Evolutionary conservation across 371 early-diverging fungal genomes (phyloP).

Genomic region (Batkoa obscura): DNA sequence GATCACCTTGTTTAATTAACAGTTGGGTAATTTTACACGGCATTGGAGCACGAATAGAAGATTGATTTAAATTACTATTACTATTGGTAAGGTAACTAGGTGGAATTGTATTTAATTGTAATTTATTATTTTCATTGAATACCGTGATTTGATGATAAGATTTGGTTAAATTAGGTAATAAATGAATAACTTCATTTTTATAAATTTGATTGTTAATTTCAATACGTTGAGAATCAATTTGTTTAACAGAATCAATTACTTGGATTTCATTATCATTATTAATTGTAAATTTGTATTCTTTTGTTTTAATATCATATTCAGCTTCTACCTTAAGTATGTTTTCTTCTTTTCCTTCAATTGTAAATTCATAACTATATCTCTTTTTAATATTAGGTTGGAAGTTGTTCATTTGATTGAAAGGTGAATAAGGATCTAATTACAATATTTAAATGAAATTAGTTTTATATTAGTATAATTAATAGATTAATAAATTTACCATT

Average conservation of each 20-base stretch:
- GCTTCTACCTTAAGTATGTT: conserved; percentile 13
- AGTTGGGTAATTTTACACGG: conserved; percentile 89
- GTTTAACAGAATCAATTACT: background rate
- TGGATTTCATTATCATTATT: background rate
- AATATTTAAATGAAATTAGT: no score
- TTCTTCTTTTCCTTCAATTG: conserved; percentile 15
- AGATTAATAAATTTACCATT: no score
- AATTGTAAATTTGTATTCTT: background rate
- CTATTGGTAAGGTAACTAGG: no score
- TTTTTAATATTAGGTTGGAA: conserved; percentile 27
- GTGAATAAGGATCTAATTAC: conserved; percentile 19
- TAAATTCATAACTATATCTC: conserved; percentile 17
- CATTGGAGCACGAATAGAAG: conserved; percentile 70
- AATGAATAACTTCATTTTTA: no score
- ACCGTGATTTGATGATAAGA: no score
- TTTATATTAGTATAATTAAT: no score
- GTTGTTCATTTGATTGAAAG: conserved; percentile 30
- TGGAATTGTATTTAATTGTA: no score
- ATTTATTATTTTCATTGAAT: no score
- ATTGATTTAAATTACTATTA: no score
- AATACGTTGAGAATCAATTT: background rate
- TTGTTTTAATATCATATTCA: background rate
- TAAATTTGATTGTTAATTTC: no score
- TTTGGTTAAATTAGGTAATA: no score
- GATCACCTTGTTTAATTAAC: conserved; percentile 54